These are phyloP conservation scores for Anthostomella pinea DNA, from an alignment of 2,329 filamentous ascomycete genomes.

Conservation along the genomic window DNA sequence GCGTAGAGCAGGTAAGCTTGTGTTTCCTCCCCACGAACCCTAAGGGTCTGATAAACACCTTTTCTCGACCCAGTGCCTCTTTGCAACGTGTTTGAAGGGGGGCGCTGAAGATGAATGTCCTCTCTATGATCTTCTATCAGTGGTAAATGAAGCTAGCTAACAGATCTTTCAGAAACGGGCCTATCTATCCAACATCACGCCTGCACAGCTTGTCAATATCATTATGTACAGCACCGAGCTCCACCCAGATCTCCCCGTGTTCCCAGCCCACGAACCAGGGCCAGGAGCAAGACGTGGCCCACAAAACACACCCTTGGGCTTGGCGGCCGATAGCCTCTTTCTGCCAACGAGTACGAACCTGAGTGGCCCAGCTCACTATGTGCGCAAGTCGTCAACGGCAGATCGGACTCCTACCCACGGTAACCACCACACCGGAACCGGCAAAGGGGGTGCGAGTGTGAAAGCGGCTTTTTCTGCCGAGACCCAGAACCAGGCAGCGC, in stretches of 20 bases:
- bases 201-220: constrained; percentile 60
- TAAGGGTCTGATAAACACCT: constrained; percentile 10
- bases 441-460: constrained; percentile 16
- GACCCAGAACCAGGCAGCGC: constrained; percentile 10
- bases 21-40: background rate
- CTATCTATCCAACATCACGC: constrained; percentile 61
- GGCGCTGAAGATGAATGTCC: too few species aligned
- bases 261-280: constrained; percentile 41
- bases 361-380: constrained; percentile 32
- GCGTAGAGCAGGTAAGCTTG: constrained; percentile 36
- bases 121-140: too few species aligned
- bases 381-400: constrained; percentile 3
- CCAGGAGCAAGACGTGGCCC: constrained; percentile 21
- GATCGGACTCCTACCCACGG: background rate
- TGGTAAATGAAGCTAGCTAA: too few species aligned
- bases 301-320: constrained; percentile 27
- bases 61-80: too few species aligned
- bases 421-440: constrained; percentile 10
- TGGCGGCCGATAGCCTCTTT: constrained; percentile 29
- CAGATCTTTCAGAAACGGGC: constrained; percentile 56
- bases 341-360: constrained; percentile 35
- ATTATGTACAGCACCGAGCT: constrained; percentile 59
- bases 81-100: too few species aligned
- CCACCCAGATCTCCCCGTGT: constrained; percentile 65
- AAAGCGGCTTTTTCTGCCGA: constrained; percentile 16